Conservation (phyloP, 2,329 filamentous ascomycete genomes). For the Lachnellula occidentalis region DNA sequence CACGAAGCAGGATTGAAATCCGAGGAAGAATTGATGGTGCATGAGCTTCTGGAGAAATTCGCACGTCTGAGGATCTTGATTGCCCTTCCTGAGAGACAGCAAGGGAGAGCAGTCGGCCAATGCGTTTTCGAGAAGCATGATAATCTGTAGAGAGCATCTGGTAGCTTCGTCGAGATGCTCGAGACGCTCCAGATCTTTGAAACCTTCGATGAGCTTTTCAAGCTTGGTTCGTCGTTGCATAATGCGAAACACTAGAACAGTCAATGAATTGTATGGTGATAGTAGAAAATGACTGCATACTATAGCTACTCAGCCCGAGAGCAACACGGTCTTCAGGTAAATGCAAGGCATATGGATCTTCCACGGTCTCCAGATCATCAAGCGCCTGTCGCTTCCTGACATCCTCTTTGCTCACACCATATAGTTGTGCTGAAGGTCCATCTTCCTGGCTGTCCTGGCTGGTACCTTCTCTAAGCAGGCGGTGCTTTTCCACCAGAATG, state of each 20-base stretch:
- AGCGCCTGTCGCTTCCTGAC: conserved; percentile 4
- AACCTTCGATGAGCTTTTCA: conserved; percentile 5
- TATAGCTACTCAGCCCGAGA: conserved; percentile 12
- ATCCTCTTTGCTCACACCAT: background rate
- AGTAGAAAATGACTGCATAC: conserved; percentile 4
- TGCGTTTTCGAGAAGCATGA: conserved; percentile 13
- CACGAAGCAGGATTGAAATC: conserved; percentile 19
- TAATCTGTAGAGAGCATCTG: conserved; percentile 5
- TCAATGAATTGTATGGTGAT: conserved; percentile 3
- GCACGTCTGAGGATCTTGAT: conserved; percentile 6
- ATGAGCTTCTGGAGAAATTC: conserved; percentile 18
- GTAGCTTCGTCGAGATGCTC: conserved; percentile 15
- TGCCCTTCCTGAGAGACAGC: conserved; percentile 5
- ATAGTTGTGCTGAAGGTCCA: background rate
- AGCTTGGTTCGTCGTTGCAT: conserved; percentile 8
- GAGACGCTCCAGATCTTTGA: conserved; percentile 3
- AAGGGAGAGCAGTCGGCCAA: conserved; percentile 15
- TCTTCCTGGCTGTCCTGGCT: background rate
- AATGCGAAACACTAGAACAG: conserved; percentile 11
- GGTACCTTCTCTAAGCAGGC: background rate
- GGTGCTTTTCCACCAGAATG: conserved; percentile 13
- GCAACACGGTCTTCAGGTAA: conserved; percentile 4
- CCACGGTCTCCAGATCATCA: background rate
- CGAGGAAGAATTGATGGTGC: conserved; percentile 12
- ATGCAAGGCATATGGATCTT: conserved; percentile 1